Evolutionary conservation across 352 stramenopile species (phyloP), one percentile per base, ranked within the genome.

Genomic region (Aphanomyces euteiches): DNA sequence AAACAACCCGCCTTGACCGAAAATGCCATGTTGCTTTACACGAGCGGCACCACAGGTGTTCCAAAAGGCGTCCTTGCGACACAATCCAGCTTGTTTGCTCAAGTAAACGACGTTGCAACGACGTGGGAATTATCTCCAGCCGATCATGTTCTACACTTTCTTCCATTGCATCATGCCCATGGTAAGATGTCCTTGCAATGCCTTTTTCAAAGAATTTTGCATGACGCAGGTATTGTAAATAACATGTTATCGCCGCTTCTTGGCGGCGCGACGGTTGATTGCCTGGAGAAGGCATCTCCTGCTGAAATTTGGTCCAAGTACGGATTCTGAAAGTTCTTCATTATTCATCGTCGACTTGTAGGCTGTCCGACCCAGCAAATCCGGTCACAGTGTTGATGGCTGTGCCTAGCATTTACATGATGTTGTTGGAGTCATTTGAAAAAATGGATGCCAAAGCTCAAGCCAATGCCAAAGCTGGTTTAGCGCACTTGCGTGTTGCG

Each of bases 81-180:
- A 5, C 88, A 95, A 73, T 72, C 72, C 0, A 80, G 60, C 6
- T 74, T 93, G 47, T 86, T 81, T 28, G 83, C 84, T 17, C 88
- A 96, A 73, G 90, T 96, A 56, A 78, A 79, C 28, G 88, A 95
- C 74, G 68, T 97, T 36, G 79, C 93, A n/a, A 75, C 76, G 39
- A 82, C 85, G 7, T 98, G 90, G 92, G 79, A 87, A 65, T 97
- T 94, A 80, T 77, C 69, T 19, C 61, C 47, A 2, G 56, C 70
- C 21, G 92, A 98, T 75, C 84, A 88, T n/a, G 75, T 96, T 69
- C 73, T 97, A 36, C 89, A 97, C 70, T 93, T 96, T 67, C 59
- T 98, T 7, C 92, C 92, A 19, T 72, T 98, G 36, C 90, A 98
- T 65, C 92, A 97, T 67, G 80, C 97, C 6, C 91, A 98, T 74